Evolutionary conservation across 2,329 filamentous ascomycete genomes (phyloP), one percentile per base, ranked within the genome.

Genomic region (Exophiala mesophila): DNA sequence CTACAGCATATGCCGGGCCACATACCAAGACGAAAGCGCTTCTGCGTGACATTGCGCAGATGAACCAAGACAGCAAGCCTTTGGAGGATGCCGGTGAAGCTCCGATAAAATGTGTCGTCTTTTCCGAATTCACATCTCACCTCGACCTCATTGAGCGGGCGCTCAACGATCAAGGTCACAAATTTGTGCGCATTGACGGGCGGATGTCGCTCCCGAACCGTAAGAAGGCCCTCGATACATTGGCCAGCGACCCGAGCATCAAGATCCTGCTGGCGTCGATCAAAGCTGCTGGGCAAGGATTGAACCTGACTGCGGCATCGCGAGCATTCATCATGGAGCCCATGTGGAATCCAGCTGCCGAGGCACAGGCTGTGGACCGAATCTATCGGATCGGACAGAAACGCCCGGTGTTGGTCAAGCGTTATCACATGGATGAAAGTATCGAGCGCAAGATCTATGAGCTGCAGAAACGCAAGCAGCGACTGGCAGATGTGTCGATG

Each of bases 281-380:
- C 64, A 88, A 83, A 59, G 90, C 90, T 0, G 92, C 90, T 51
- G 90, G 92, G 13, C 77, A 96, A 12, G 90, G 90, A 10, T 79
- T 97, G 28, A 97, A 97, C 59, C 70, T 97, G 41, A 96, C 89
- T 0, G 74, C 85, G 0, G 90, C 83, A 21, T 92, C 82, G 60
- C 84, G 78, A 41, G 90, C 94, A 10, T 97, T 92, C 62, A 85
- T 97, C 57, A 97, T 98, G 90, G 92, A 98, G 62, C 92, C 92
- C 4, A 89, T 96, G 60, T 98, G 90, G 69, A 98, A 98, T 58
- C 92, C 92, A 0, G 89, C 88, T 0, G 88, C 89, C 0, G 90
- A 98, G 63, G 86, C 88, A 4, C 92, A 98, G 66, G 92, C 92
- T 2, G 77, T 97, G 5, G 92, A 97, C 61, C 86, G 92, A 20